Base-by-base conservation (phyloP, 2,329 filamentous ascomycete species). In the Aspergillus oerlinghausenensis region DNA sequence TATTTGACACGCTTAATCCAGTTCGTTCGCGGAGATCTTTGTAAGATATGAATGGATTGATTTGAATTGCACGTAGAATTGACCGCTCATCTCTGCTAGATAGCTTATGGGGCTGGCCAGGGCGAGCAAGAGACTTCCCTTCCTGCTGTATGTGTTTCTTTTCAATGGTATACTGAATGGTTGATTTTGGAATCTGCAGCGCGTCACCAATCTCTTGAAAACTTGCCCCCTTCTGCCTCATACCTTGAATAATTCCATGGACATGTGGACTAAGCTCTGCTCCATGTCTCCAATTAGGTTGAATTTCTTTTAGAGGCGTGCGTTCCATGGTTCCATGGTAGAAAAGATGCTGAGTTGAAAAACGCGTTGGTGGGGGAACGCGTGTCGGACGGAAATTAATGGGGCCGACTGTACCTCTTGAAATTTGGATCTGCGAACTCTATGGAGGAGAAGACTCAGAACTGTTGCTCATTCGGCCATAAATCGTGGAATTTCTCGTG, bases 401-500 rank as follows among this genome's bases (percentile, higher is more conserved):
- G n/a, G n/a, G n/a, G n/a, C n/a, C n/a, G n/a, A n/a, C n/a, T n/a
- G n/a, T n/a, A 17, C 32, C 32, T 38, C 54, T 50, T 63, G 55
- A 65, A 63, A 66, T 65, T 65, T 65, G 60, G 64, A 66, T 65
- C 63, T 66, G 63, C 64, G 63, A 66, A 65, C 61, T 32, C 52
- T 64, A 60, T 56, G 63, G 62, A 60, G 58, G 61, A 45, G 21
- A 48, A 45, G 10, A 10, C 10, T 10, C 8, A 10, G 28, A 23
- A 19, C 42, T 11, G 42, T 45, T 9, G 19, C 9, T 23, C 40
- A n/a, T 43, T n/a, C 3, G 40, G 19, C 19, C 17, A 7, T 43
- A n/a, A 43, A 21, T 45, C 8, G 42, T 19, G n/a, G 19, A 19
- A 19, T 45, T 52, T 49, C 55, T 56, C 52, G 48, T 48, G 51